Evolutionary conservation across 768 basidiomycete species (phyloP), one percentile per base, ranked within the genome.

Genomic region (Dentipellis fragilis): DNA sequence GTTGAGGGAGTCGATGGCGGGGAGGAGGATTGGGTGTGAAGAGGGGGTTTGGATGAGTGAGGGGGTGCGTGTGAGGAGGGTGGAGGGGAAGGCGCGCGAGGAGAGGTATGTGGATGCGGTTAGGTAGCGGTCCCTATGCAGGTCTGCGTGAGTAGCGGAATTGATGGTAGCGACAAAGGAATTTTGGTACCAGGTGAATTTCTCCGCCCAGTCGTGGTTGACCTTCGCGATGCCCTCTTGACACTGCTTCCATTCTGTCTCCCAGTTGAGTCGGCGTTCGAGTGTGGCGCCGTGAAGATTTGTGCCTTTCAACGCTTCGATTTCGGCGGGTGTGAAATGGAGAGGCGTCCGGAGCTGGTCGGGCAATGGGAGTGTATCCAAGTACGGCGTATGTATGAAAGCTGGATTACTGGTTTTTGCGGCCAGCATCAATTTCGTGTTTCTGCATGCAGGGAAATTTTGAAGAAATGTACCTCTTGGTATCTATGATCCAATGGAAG

Each of bases 61-160:
- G 6, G 85, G 81, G 0, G 63, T 75, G 17, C 67, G 64, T 4
- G 81, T 81, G 29, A 96, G 75, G 19, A 97, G 71, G 7, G 83
- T 81, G 0, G 93, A 96, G 0, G 93, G 90, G 64, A 96, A 97
- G 0, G 92, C 88, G 52, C 94, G 81, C 1, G 93, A 94, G 1
- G 90, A 90, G 38, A 92, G 72, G 64, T 89, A 84, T 0, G 87
- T 92, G 6, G 85, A 73, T 1, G 87, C 82, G 0, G 79, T 77
- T 2, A 89, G 71, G 66, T 89, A 94, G 22, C 69, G 66, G 22
- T 85, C 78, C 88, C 92, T 93, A 55, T 55, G 49, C 60, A 54
- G 57, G 42, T 52, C 34, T n/a, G 34, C 19, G 42, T 16, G 14
- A 45, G 8, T 19, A n/a, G 42, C 42, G 14, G 2, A 7, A 29